Base-by-base conservation (phyloP, 1,284 basidiomycete genomes). In the Neonothopanus nambi region DNA sequence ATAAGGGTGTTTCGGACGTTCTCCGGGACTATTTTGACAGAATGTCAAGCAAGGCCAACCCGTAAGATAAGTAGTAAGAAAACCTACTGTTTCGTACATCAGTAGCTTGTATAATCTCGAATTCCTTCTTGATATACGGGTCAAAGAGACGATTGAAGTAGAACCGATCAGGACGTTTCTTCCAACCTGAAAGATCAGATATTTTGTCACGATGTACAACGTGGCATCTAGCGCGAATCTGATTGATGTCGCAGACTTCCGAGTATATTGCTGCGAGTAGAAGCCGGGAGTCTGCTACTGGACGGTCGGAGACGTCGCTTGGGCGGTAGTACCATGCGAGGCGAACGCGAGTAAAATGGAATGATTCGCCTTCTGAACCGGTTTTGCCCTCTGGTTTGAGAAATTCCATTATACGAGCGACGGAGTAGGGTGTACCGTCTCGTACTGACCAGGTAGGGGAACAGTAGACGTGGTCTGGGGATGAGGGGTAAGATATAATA, bases 111-210 rank as follows among this genome's bases (percentile, higher is more conserved):
- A 99, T 87, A 61, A 98, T 90, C 70, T 99, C 97, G 72, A 96
- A 98, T 73, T 97, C 96, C 69, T 94, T 92, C 76, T 97, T 95
- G 71, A 98, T 93, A 74, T 98, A 98, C 42, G 95, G 93, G 73
- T 99, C 96, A 69, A 95, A 98, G 54, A 96, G 80, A 62, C 91
- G 87, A 62, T 87, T 86, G 76, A 94, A 98, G 78, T 95, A 97
- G 76, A 98, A 98, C 63, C 93, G 86, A 70, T 98, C 95, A 12
- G 94, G 92, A 46, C 87, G 84, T 71, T 91, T 92, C 76, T 95
- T 97, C 94, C 94, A 98, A n/a, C 89, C 89, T 63, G 89, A 82
- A 49, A 98, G 76, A 73, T 97, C 93, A 47, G 91, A 87, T 63
- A 98, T 95, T 72, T 94, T 91, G 78, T 97, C 93, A 66, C 92